Evolutionary conservation across 169 alveolate genomes (phyloP), one percentile per base, ranked within the genome.

Genomic region (Plasmodium coatneyi): DNA sequence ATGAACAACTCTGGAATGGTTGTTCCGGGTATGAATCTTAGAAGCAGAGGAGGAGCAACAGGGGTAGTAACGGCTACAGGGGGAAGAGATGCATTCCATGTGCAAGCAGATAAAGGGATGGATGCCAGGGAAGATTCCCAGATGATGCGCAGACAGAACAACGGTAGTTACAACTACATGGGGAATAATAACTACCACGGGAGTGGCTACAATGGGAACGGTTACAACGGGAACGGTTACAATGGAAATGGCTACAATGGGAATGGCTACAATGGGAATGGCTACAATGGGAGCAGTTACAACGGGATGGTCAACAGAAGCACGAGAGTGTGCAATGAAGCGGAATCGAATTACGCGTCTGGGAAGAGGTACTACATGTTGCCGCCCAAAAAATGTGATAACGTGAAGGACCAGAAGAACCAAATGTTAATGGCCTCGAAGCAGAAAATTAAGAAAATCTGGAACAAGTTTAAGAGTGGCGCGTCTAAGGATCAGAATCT

Each of bases 381-480:
- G 79, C 60, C 84, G 6, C 52, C 83, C 16, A 74, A 76, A 70
- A 86, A 78, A 34, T 74, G 71, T 49, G 93, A 86, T 14, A 34
- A 3, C 25, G 7, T 34, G 70, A 86, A 86, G 56, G 84, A 86
- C 3, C 60, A 74, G 34, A 86, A 56, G 46, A 86, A 74, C 66
- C 93, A 74, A 36, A 70, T 86, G 93, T 10, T 86, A 30, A 70
- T 78, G 71, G 76, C 76, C 22, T 86, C 93, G 30, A 86, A 86
- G 80, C 93, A 86, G 41, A 86, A 86, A 22, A 86, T 86, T 54
- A 86, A 86, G 46, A 86, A 86, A 22, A 86, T 86, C 3, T 86
- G 93, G 93, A 86, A 78, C 41, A 86, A 86, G 43, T 86, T 86
- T 86, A 86, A 86, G 80, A 43, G 70, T 16, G 30, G 30, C 30